Conservation (phyloP, 192 early-diverging fungal genomes). For the Coemansia aciculifera region DNA sequence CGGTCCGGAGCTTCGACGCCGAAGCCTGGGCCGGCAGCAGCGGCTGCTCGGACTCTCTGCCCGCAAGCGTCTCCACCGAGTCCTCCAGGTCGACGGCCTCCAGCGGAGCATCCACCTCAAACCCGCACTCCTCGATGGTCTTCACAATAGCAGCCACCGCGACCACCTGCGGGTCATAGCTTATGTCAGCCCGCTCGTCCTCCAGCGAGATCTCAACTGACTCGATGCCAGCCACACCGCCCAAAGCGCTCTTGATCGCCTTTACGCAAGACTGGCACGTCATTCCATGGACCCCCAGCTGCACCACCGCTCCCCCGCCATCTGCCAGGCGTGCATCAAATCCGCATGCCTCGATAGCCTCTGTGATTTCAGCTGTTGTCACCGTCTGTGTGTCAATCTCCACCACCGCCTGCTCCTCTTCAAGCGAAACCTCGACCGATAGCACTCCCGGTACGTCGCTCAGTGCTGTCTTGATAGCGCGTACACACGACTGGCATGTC, state of each 20-base stretch:
- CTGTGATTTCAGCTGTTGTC: conserved; percentile 23
- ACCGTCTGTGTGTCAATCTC: conserved; percentile 4
- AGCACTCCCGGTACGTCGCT: conserved; percentile 56
- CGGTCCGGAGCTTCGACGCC: not conserved
- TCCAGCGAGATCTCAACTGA: conserved; percentile 58
- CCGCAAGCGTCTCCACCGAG: not conserved
- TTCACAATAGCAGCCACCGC: conserved; percentile 14
- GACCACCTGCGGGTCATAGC: conserved; percentile 47
- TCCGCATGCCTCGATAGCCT: conserved; percentile 64
- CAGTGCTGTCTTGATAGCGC: conserved; percentile 65
- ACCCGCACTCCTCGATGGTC: conserved; percentile 72
- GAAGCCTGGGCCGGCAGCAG: not conserved
- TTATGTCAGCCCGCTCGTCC: conserved; percentile 57
- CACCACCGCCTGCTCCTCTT: conserved; percentile 57
- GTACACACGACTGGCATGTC: conserved; percentile 87
- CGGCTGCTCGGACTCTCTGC: not conserved
- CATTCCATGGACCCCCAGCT: conserved; percentile 58
- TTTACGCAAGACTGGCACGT: conserved; percentile 82
- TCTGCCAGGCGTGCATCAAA: conserved; percentile 51
- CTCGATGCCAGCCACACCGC: conserved; percentile 52
- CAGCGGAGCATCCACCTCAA: conserved; percentile 20
- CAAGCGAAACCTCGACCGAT: conserved; percentile 60
- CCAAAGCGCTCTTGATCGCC: conserved; percentile 61
- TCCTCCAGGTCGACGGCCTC: not conserved
- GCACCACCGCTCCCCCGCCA: not conserved